phyloP scores from a whole-genome alignment of 2,329 filamentous ascomycete genomes.

The Arthroderma sp. region DNA sequence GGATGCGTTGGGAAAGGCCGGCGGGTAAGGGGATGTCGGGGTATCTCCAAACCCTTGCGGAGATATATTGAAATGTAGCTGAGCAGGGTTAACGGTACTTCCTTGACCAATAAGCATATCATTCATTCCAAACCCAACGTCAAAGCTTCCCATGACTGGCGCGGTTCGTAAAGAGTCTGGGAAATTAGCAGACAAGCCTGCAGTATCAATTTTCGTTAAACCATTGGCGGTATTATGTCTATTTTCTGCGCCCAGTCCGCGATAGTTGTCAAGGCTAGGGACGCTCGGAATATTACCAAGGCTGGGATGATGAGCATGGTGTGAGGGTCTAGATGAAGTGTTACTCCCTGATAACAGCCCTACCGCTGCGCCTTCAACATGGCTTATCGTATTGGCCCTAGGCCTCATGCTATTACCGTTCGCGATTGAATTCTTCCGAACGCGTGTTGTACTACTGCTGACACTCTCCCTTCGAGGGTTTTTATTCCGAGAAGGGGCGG shows the following conservation, averaged over 20 bases:
- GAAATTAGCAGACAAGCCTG: constrained; percentile 53
- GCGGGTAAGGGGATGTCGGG: constrained; percentile 29
- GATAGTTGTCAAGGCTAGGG: constrained; percentile 46
- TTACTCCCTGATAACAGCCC: constrained; percentile 40
- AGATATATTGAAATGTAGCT: constrained; percentile 48
- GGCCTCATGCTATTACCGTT: constrained; percentile 58
- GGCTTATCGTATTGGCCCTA: constrained; percentile 89
- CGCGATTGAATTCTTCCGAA: constrained; percentile 85
- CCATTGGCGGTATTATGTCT: constrained; percentile 49
- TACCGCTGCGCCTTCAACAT: constrained; percentile 66
- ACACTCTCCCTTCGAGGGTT: constrained; percentile 76
- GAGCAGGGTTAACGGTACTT: constrained; percentile 48
- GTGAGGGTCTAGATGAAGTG: constrained; percentile 15
- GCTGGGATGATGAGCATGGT: constrained; percentile 60
- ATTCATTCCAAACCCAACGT: constrained; percentile 56
- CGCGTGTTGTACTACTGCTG: constrained; percentile 53
- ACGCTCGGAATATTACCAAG: constrained; percentile 49
- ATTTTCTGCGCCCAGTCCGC: constrained; percentile 45
- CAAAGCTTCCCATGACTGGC: constrained; percentile 54
- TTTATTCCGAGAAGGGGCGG: constrained; percentile 70
- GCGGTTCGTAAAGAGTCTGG: constrained; percentile 64
- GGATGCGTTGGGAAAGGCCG: constrained; percentile 32
- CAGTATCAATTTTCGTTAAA: constrained; percentile 72
- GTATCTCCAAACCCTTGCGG: constrained; percentile 41
- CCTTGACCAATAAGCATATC: constrained; percentile 54